These are phyloP conservation scores for Stereum hirsutum DNA, from an alignment of 1,284 basidiomycete genomes.

Conservation along the genomic window DNA sequence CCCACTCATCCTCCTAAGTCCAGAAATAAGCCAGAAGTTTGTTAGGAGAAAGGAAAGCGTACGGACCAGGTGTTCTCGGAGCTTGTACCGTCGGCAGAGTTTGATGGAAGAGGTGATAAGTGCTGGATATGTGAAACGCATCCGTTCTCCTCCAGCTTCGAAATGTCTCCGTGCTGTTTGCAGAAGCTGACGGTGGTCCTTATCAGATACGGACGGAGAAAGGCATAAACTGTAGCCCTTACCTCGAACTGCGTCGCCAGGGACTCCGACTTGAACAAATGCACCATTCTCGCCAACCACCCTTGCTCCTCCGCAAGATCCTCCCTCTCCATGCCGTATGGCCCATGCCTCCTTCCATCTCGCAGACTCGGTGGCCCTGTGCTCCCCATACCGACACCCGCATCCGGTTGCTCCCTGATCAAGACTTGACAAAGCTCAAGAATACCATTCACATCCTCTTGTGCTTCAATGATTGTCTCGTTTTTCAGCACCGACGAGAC, in stretches of 20 bases:
- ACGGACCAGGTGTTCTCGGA: constrained; percentile 54
- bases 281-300: constrained; percentile 94
- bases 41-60: background rate
- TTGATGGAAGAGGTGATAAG: constrained; percentile 88
- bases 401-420: constrained; percentile 82
- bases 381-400: constrained; percentile 25
- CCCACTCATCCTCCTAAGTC: constrained; percentile 73
- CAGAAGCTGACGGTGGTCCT: constrained; percentile 45
- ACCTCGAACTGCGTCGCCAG: constrained; percentile 85
- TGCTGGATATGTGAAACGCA: constrained; percentile 91
- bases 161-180: constrained; percentile 86
- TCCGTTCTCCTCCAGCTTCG: constrained; percentile 85
- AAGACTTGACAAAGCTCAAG: constrained; percentile 86
- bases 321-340: constrained; percentile 57
- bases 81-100: constrained; percentile 83
- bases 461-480: constrained; percentile 84
- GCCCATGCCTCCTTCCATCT: constrained; percentile 40
- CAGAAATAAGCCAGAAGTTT: constrained; percentile 2
- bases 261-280: constrained; percentile 82
- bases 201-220: constrained; percentile 3
- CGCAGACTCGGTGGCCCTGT: constrained; percentile 28
- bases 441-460: constrained; percentile 87
- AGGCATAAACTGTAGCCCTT: constrained; percentile 15
- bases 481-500: constrained; percentile 91
- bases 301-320: constrained; percentile 96